phyloP scores from a whole-genome alignment of 2,329 filamentous ascomycete genomes.

The Cercospora canescens region DNA sequence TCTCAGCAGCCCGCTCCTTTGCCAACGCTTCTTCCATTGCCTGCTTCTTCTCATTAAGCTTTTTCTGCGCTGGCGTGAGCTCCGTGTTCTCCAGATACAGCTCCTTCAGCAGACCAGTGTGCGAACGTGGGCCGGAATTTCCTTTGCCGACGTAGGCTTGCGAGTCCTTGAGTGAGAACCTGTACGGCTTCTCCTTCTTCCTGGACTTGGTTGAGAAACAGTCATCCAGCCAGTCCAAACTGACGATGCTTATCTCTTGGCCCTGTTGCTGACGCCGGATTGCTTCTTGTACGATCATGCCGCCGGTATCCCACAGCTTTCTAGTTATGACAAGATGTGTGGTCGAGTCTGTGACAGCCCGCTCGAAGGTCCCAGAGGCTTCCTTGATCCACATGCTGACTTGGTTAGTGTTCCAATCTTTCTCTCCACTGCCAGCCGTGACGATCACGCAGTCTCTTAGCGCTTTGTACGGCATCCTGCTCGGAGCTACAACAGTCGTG shows the following conservation, averaged over 20 bases:
- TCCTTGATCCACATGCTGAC: constrained; percentile 64
- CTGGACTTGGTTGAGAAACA: constrained; percentile 42
- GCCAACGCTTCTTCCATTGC: constrained; percentile 27
- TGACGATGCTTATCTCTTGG: constrained; percentile 38
- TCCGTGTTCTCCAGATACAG: constrained; percentile 41
- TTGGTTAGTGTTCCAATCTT: constrained; percentile 22
- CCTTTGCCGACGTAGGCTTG: constrained; percentile 31
- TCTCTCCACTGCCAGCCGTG: constrained; percentile 11
- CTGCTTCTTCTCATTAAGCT: constrained; percentile 33
- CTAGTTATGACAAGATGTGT: constrained; percentile 73
- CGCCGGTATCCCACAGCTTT: constrained; percentile 52
- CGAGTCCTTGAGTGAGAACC: constrained; percentile 2
- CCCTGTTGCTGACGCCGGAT: constrained; percentile 15
- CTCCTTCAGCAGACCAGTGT: constrained; percentile 26
- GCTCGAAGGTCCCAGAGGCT: constrained; percentile 58
- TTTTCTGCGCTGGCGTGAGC: constrained; percentile 21
- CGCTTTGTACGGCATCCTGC: constrained; percentile 22
- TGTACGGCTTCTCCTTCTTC: constrained; percentile 20
- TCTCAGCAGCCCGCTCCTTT: constrained; percentile 19
- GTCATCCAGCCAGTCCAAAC: constrained; percentile 51
- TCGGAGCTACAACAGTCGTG: not conserved
- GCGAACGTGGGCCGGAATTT: constrained; percentile 29
- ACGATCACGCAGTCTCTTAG: constrained; percentile 23
- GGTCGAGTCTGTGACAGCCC: constrained; percentile 56
- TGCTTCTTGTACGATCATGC: constrained; percentile 14